Conservation (phyloP, 139 green algal genomes). For the Micractinium conductrix region DNA sequence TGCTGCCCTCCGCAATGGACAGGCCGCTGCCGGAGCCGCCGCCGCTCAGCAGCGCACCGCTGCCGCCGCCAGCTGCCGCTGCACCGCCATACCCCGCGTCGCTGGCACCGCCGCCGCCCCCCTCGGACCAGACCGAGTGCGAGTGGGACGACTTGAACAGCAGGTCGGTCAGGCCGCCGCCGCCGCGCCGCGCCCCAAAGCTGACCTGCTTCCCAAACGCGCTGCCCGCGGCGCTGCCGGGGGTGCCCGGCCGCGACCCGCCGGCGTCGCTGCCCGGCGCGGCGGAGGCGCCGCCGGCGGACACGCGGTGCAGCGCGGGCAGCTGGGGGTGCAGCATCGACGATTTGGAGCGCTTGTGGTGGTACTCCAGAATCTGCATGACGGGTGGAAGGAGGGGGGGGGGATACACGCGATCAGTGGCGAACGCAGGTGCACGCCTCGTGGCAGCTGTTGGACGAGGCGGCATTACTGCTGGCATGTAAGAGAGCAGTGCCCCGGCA, state of each 20-base stretch:
- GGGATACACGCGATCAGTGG: background rate
- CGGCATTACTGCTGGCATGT: no score
- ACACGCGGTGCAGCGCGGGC: conserved; percentile 25
- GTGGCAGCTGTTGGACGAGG: no score
- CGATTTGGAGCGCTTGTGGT: conserved; percentile 35
- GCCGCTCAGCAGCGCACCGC: background rate
- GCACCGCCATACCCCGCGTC: no score
- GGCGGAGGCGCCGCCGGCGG: background rate
- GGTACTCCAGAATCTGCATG: conserved; percentile 52
- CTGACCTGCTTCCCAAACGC: conserved; percentile 2
- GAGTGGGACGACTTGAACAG: background rate
- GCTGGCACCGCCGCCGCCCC: background rate
- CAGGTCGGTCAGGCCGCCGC: conserved; percentile 7
- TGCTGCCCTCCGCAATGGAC: background rate
- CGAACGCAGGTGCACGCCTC: no score
- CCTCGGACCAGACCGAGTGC: conserved; percentile 11
- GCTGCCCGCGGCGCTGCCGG: conserved; percentile 2
- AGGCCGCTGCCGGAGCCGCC: background rate
- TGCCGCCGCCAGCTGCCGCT: background rate
- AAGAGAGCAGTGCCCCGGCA: no score
- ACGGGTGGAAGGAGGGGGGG: background rate
- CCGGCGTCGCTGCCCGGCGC: background rate
- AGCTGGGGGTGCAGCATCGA: conserved; percentile 29
- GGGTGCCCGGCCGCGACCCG: conserved; percentile 30
- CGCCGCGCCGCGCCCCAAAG: background rate